These are phyloP conservation scores for Geotrichum ghanense DNA, from an alignment of 805 yeast species.

Conservation along the genomic window DNA sequence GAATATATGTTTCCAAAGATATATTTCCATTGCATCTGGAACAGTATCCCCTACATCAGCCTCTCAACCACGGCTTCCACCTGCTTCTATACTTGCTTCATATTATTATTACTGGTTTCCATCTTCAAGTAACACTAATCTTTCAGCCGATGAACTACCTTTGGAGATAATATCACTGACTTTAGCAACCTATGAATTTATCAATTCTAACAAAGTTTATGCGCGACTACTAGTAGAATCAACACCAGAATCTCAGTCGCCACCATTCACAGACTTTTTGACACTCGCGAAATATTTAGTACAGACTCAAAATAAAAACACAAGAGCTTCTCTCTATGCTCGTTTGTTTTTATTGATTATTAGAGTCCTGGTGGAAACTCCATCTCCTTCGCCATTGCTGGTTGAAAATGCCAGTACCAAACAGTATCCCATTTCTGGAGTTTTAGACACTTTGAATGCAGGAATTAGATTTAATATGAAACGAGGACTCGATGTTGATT, in stretches of 20 bases:
- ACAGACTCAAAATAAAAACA: constrained; percentile 19
- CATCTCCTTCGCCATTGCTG: constrained; percentile 7
- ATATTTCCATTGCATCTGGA: constrained; percentile 3
- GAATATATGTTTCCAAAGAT: constrained; percentile 11
- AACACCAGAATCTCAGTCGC: constrained; percentile 8
- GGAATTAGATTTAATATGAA: constrained; percentile 25
- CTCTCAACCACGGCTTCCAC: neutral
- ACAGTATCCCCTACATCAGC: constrained; percentile 1
- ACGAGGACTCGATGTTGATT: constrained; percentile 18
- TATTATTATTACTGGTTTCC: neutral
- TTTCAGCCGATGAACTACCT: constrained; percentile 7
- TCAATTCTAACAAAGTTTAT: constrained; percentile 26
- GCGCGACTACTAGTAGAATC: constrained; percentile 19
- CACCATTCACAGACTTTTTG: constrained; percentile 22
- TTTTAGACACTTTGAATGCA: constrained; percentile 24
- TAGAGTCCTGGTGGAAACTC: constrained; percentile 23
- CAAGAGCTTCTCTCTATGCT: constrained; percentile 20
- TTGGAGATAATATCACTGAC: constrained; percentile 13
- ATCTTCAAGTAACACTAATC: neutral
- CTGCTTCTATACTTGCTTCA: neutral
- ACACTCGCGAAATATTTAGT: constrained; percentile 22
- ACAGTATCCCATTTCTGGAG: constrained; percentile 18
- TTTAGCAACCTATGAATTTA: constrained; percentile 25
- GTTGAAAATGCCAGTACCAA: neutral
- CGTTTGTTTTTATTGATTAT: constrained; percentile 22